Evolutionary conservation across 805 yeast genomes (phyloP), one percentile per base, ranked within the genome.

Genomic region (Yarrowia sp.): DNA sequence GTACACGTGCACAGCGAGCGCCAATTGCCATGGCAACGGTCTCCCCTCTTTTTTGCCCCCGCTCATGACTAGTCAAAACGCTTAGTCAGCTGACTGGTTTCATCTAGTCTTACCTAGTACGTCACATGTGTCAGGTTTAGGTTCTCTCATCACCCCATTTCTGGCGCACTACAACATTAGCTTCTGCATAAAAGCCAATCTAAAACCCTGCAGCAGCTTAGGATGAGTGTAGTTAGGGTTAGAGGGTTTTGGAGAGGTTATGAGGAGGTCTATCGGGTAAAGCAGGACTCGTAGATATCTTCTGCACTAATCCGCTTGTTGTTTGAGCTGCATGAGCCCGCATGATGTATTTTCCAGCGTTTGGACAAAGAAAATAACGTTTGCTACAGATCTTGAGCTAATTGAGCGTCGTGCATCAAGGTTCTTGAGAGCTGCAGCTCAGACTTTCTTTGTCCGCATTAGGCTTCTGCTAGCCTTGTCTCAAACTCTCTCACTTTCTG

Each of bases 61-160:
- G 8, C 38, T 4, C 38, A 35, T 35, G 38, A 11, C 13, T 35
- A 35, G 38, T 11, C 6, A 10, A 2, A 6, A 7, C 22, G 28
- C 53, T 47, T 47, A 48, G 31, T 48, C 18, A 48, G 39, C 38
- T 4, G n/a, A 10, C 13, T 14, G 15, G 51, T 47, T 47, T 47
- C 51, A 47, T 48, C 53, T 48, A 48, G 53, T 33, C 39, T 48
- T 48, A 17, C 38, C 53, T 48, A 48, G 53, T 50, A 35, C 57
- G 57, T 50, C 57, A 50, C 57, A 50, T 50, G 57, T 50, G 41
- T 35, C 42, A 50, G 42, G 42, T 50, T 50, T 6, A 18, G 17
- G 33, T 36, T 51, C 15, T 8, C 58, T 50, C 58, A 51, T 51
- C 58, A 51, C 58, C 58, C 58, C 58, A 51, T 51, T 51, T 50